Base-by-base conservation (phyloP, 2,329 filamentous ascomycete species). In the Nannizziopsis arthrosporioides region DNA sequence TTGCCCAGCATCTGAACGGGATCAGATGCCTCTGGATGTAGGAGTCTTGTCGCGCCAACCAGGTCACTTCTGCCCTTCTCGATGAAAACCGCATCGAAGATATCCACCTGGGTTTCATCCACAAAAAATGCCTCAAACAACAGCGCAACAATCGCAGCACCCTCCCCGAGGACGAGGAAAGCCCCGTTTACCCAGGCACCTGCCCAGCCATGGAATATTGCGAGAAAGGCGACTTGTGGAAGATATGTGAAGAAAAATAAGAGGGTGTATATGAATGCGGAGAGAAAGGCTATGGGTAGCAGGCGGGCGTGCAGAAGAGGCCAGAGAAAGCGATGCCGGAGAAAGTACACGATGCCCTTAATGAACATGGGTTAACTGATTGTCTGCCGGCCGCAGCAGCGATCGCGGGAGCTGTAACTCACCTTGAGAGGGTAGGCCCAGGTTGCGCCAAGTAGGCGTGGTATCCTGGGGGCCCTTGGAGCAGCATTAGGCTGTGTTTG, bases 101-200 rank as follows among this genome's bases (percentile, higher is more conserved):
- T 77, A 62, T 89, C 82, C 6, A 89, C 84, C 5, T 84, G 73
- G 12, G 78, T 81, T 62, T 88, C 84, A 56, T 89, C 84, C 2
- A 88, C 84, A 53, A 88, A 85, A 63, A 88, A 85, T 0, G 83
- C 84, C 61, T 89, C 84, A 53, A 89, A 89, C 1, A 89, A 68
- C 10, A 80, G 59, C 5, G 78, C 75, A 14, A 80, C 75, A 39
- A 82, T 71, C 1, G 77, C 76, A 3, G 76, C 74, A 8, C 77
- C 77, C 62, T 82, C 76, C 8, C 75, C 78, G 2, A 98, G 73
- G 0, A 94, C 85, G 41, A 96, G 72, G 53, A 96, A 82, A 0
- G 85, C 80, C 2, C 84, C 88, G 58, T 87, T 95, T 49, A 94
- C 68, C 85, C 87, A 94, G n/a, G 92, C 92, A 27, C 81, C 82